phyloP scores from a whole-genome alignment of 2,329 filamentous ascomycete genomes.

The Hawksworthiomyces lignivorus region DNA sequence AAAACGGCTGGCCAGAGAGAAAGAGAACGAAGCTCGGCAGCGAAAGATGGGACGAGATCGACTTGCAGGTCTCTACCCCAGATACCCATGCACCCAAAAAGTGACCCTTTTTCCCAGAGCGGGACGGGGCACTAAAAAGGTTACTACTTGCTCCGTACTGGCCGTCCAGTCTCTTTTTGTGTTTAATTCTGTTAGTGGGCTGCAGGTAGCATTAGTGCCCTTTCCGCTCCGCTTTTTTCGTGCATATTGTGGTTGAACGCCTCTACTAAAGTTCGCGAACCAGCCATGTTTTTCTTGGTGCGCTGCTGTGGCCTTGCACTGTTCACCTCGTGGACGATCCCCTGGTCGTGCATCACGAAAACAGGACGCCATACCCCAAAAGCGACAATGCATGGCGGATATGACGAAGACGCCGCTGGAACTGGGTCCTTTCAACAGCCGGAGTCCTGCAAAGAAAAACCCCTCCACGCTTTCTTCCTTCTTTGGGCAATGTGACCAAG shows the following conservation, averaged over 20 bases:
- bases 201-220: conserved; percentile 6
- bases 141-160: too few species aligned
- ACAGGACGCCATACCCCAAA: background rate
- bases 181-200: too few species aligned
- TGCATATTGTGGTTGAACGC: conserved; percentile 1
- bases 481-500: too few species aligned
- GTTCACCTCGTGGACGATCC: background rate
- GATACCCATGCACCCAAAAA: too few species aligned
- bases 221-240: conserved; percentile 7
- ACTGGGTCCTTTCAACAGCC: too few species aligned
- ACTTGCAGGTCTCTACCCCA: background rate
- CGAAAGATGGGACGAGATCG: conserved; percentile 5
- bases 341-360: conserved; percentile 3
- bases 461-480: too few species aligned
- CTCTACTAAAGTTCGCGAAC: conserved; percentile 3
- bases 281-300: conserved; percentile 1
- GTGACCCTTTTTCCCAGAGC: too few species aligned
- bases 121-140: too few species aligned
- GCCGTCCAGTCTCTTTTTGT: conserved; percentile 2
- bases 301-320: background rate
- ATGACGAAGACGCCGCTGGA: too few species aligned
- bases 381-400: conserved; percentile 2
- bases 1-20: background rate
- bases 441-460: too few species aligned
- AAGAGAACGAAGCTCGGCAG: background rate